phyloP scores from a whole-genome alignment of 495 filamentous ascomycete genomes.

The Penicillium waksmanii region DNA sequence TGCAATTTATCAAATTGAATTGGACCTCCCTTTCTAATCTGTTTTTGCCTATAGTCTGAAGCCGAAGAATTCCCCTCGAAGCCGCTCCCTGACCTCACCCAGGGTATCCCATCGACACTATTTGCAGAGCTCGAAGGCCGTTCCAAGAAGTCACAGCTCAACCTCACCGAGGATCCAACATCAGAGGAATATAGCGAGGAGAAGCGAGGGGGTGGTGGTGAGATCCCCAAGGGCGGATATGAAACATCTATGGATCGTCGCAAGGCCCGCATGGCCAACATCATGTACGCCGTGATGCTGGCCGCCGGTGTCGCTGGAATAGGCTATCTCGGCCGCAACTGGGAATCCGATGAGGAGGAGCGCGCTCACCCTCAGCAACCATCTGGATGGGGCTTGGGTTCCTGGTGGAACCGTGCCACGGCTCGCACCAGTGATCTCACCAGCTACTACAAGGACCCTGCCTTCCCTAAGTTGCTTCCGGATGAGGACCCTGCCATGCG shows the following conservation, averaged over 20 bases:
- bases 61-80: slow-evolving; percentile 37
- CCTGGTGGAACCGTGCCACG: slow-evolving; percentile 78
- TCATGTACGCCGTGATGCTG: slow-evolving; percentile 61
- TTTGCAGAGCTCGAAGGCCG: slow-evolving; percentile 67
- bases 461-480: slow-evolving; percentile 91
- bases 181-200: slow-evolving; percentile 51
- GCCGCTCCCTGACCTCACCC: slow-evolving; percentile 83
- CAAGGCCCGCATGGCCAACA: slow-evolving; percentile 69
- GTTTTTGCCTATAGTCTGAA: slow-evolving; percentile 31
- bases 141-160: slow-evolving; percentile 53
- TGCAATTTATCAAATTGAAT: not conserved
- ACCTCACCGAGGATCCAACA: slow-evolving; percentile 61
- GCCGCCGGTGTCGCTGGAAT: slow-evolving; percentile 54
- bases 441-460: slow-evolving; percentile 93
- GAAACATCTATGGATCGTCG: slow-evolving; percentile 86
- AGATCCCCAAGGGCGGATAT: slow-evolving; percentile 82
- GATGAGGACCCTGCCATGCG: slow-evolving; percentile 80
- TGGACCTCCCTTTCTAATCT: slow-evolving; percentile 20
- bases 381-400: slow-evolving; percentile 69
- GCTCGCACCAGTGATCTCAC: slow-evolving; percentile 74
- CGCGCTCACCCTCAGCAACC: slow-evolving; percentile 67
- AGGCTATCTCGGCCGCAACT: slow-evolving; percentile 81
- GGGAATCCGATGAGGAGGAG: slow-evolving; percentile 75
- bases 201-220: slow-evolving; percentile 45
- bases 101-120: slow-evolving; percentile 89